Evolutionary conservation across 2,329 filamentous ascomycete genomes (phyloP).

Genomic region (Arachnomyces sp.): DNA sequence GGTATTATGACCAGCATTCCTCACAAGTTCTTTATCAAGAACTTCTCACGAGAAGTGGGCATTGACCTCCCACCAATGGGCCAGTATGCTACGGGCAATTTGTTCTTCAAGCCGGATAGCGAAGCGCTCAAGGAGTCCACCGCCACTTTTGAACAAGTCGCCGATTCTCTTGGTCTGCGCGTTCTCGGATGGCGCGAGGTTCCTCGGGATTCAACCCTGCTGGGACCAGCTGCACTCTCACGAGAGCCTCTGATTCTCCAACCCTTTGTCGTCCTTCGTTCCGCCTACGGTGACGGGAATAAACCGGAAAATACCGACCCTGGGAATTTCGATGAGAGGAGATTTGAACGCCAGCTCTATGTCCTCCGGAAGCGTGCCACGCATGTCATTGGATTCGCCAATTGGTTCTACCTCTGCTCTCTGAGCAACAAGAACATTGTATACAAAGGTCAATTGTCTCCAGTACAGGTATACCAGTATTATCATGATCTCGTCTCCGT

Average conservation of each 20-base stretch:
- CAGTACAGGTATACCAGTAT: slow-evolving; percentile 94
- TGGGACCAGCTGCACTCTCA: slow-evolving; percentile 86
- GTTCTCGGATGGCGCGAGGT: slow-evolving; percentile 96
- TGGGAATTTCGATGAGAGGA: slow-evolving; percentile 71
- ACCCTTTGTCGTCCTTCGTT: slow-evolving; percentile 83
- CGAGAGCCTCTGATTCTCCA: slow-evolving; percentile 93
- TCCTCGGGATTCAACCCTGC: slow-evolving; percentile 83
- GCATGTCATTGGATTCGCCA: slow-evolving; percentile 88
- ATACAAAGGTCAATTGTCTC: slow-evolving; percentile 94
- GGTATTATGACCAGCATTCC: slow-evolving; percentile 99
- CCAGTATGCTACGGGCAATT: slow-evolving; percentile 93
- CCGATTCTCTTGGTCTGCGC: slow-evolving; percentile 76
- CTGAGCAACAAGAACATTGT: slow-evolving; percentile 97
- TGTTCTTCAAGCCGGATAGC: slow-evolving; percentile 97
- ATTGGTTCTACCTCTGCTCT: slow-evolving; percentile 98
- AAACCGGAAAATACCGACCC: slow-evolving; percentile 71
- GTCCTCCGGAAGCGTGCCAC: slow-evolving; percentile 90
- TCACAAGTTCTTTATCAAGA: slow-evolving; percentile 97
- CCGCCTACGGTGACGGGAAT: slow-evolving; percentile 74
- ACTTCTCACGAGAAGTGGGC: slow-evolving; percentile 86
- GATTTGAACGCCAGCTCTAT: slow-evolving; percentile 90
- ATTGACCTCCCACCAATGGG: slow-evolving; percentile 79
- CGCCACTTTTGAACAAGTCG: slow-evolving; percentile 87
- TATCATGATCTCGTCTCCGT: slow-evolving; percentile 96
- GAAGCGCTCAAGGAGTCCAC: slow-evolving; percentile 86